These are phyloP conservation scores for Platismatia glauca DNA, from an alignment of 495 filamentous ascomycete genomes.

Conservation along the genomic window DNA sequence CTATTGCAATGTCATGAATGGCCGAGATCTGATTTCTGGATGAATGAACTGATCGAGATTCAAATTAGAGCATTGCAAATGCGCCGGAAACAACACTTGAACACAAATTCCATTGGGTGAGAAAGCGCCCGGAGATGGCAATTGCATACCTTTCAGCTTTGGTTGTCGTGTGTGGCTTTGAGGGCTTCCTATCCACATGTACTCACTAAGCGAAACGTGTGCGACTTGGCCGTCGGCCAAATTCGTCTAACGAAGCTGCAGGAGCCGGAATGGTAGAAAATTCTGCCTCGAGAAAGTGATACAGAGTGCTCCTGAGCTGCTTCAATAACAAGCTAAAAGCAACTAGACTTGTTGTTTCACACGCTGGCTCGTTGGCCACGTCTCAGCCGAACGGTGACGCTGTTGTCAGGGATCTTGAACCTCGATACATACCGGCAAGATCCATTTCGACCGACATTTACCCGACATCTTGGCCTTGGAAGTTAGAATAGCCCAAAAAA, in stretches of 20 bases:
- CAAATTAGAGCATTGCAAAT: not conserved
- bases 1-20: slow-evolving; percentile 11
- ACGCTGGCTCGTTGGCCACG: slow-evolving; percentile 14
- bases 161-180: not conserved
- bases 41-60: not conserved
- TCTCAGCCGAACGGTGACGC: slow-evolving; percentile 10
- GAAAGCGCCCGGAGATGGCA: not conserved
- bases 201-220: not conserved
- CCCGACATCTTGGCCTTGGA: slow-evolving; percentile 4
- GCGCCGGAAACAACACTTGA: not conserved
- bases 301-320: not conserved
- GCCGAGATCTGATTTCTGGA: not conserved
- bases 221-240: not conserved
- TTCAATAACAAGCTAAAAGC: not conserved
- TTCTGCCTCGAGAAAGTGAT: not conserved
- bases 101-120: not conserved
- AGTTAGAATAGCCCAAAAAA: no score
- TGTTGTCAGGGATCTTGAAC: slow-evolving; percentile 8
- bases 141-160: not conserved
- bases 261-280: not conserved
- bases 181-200: not conserved
- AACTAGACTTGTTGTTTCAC: not conserved
- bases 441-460: slow-evolving; percentile 7
- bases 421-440: no score
- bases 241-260: not conserved